These are phyloP conservation scores for Aspergillus awamori DNA, from an alignment of 2,329 filamentous ascomycete genomes.

Conservation along the genomic window DNA sequence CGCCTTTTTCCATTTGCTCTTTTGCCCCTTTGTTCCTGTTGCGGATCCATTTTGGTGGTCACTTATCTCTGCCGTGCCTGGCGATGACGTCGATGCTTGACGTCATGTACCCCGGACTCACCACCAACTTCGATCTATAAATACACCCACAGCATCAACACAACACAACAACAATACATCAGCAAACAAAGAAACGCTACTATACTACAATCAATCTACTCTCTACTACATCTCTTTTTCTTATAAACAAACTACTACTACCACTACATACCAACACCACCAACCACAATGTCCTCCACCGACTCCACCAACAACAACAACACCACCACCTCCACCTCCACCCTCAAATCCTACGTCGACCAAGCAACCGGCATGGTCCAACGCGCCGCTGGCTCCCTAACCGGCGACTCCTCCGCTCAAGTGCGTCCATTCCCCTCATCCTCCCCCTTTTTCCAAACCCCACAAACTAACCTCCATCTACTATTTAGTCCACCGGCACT, in stretches of 20 bases:
- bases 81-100: background rate
- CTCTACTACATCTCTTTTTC: background rate
- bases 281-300: conserved; percentile 28
- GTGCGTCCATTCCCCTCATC: conserved; percentile 36
- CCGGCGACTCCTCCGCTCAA: conserved; percentile 71
- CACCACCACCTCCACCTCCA: conserved; percentile 59
- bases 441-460: too few relatives aligned
- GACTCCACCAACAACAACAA: background rate
- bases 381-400: conserved; percentile 70
- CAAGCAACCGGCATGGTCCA: conserved; percentile 73
- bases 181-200: too few relatives aligned
- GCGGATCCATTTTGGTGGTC: background rate
- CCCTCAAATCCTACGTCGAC: conserved; percentile 77
- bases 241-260: too few relatives aligned
- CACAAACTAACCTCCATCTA: conserved; percentile 21
- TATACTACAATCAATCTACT: background rate
- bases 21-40: background rate
- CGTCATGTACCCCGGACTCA: background rate
- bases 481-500: conserved; percentile 64
- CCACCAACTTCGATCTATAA: background rate
- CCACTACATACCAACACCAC: background rate
- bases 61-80: background rate
- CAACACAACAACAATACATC: background rate
- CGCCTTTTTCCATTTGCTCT: background rate
- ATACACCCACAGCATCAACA: background rate